Evolutionary conservation across 2,329 filamentous ascomycete species (phyloP).

Genomic region (Stenocarpella maydis): DNA sequence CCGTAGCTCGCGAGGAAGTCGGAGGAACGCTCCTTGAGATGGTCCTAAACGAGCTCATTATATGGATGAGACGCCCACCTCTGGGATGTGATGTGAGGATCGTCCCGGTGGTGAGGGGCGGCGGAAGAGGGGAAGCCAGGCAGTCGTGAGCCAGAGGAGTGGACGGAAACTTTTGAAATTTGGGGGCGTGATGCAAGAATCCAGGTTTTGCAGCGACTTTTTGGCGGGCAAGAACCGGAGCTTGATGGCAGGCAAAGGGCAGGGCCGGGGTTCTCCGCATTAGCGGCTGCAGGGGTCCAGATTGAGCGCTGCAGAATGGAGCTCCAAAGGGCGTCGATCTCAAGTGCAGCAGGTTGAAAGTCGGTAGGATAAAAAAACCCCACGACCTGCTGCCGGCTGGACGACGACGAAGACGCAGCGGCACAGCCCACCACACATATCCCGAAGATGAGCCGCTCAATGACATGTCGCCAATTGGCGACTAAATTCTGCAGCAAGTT

Average conservation of each 20-base stretch:
- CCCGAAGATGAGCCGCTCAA: constrained; percentile 52
- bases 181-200: constrained; percentile 30
- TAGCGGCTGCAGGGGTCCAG: constrained; percentile 31
- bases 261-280: constrained; percentile 19
- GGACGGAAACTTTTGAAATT: constrained; percentile 30
- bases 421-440: constrained; percentile 42
- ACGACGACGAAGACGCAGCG: constrained; percentile 15
- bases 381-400: constrained; percentile 30
- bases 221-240: constrained; percentile 33
- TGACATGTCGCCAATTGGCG: constrained; percentile 53
- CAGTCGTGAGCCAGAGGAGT: neutral
- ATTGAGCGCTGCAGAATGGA: constrained; percentile 7
- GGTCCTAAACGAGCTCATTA: constrained; percentile 56
- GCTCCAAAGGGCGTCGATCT: constrained; percentile 7
- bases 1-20: constrained; percentile 52
- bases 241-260: constrained; percentile 30
- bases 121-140: neutral
- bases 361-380: constrained; percentile 14
- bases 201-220: constrained; percentile 29
- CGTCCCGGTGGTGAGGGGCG: constrained; percentile 19
- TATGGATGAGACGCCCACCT: constrained; percentile 41
- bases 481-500: constrained; percentile 49
- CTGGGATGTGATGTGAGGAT: constrained; percentile 35
- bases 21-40: constrained; percentile 54
- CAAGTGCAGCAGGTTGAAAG: constrained; percentile 10